A percentile compares a stretch with the other conserved stretches of the same genome.
Conservation (phyloP, 768 basidiomycete species). For the Boletus fagicola region DNA sequence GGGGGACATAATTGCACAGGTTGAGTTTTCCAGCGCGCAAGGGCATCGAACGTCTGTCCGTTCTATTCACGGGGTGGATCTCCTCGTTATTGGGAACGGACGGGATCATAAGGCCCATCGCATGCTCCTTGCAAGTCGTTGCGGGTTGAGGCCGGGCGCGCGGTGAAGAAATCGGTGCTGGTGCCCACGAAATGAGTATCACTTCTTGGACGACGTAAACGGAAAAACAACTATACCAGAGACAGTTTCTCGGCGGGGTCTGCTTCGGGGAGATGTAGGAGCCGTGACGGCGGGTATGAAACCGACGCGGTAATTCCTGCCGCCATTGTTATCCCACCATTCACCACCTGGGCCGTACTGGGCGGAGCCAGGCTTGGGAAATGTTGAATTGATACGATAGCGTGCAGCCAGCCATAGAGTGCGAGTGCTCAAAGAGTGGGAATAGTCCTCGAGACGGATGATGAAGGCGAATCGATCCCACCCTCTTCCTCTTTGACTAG, state of each 20-base stretch:
- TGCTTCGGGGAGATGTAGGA: background rate
- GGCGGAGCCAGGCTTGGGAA: conserved; percentile 15
- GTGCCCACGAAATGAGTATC: conserved; percentile 2
- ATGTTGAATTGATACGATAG: conserved; percentile 34
- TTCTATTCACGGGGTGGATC: background rate
- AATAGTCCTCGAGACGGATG: conserved; percentile 73
- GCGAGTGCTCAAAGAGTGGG: conserved; percentile 45
- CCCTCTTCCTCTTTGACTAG: background rate
- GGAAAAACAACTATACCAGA: conserved; percentile 15
- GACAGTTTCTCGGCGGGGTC: conserved; percentile 20
- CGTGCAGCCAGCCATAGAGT: conserved; percentile 63
- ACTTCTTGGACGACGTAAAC: background rate
- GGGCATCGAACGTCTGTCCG: background rate
- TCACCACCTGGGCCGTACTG: conserved; percentile 56
- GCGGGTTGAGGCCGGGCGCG: background rate
- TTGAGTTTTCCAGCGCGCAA: conserved; percentile 24
- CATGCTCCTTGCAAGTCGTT: conserved; percentile 14
- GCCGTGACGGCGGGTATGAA: conserved; percentile 43
- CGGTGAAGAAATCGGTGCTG: conserved; percentile 9
- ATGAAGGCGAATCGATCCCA: conserved; percentile 64
- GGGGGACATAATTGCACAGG: conserved; percentile 36
- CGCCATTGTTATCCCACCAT: conserved; percentile 93
- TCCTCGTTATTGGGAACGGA: background rate
- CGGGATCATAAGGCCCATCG: conserved; percentile 3
- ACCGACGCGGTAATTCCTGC: conserved; percentile 70